phyloP scores from a whole-genome alignment of 192 early-diverging fungal genomes.

The Coemansia sp. region DNA sequence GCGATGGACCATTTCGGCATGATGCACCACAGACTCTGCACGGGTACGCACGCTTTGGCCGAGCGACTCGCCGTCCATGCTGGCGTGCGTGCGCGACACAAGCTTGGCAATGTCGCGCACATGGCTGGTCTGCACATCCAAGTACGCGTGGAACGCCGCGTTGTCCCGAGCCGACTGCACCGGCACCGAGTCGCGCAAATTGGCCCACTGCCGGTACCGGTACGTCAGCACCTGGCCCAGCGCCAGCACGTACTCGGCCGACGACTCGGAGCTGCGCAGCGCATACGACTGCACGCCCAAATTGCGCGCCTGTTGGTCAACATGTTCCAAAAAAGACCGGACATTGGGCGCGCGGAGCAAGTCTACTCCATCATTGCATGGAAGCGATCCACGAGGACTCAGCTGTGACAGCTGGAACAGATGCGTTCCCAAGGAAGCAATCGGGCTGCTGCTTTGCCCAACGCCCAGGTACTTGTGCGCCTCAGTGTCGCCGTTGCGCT shows the following conservation, averaged over 20 bases:
- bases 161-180: slow-evolving; percentile 74
- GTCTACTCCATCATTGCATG: slow-evolving; percentile 74
- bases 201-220: slow-evolving; percentile 84
- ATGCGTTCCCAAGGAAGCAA: slow-evolving; percentile 85
- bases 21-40: slow-evolving; percentile 22
- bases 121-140: slow-evolving; percentile 62
- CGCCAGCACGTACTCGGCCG: slow-evolving; percentile 71
- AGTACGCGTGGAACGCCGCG: slow-evolving; percentile 59
- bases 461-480: slow-evolving; percentile 76
- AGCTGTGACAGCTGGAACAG: slow-evolving; percentile 74
- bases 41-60: slow-evolving; percentile 10
- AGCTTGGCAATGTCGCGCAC: slow-evolving; percentile 61
- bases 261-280: slow-evolving; percentile 59
- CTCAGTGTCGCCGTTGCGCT: slow-evolving; percentile 56
- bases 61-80: slow-evolving; percentile 57
- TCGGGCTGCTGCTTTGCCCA: slow-evolving; percentile 81
- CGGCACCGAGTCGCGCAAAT: slow-evolving; percentile 84
- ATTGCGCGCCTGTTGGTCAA: slow-evolving; percentile 57
- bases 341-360: slow-evolving; percentile 75
- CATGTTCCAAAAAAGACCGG: slow-evolving; percentile 70
- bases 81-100: slow-evolving; percentile 57
- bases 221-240: slow-evolving; percentile 85
- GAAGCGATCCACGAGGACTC: slow-evolving; percentile 82
- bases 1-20: slow-evolving; percentile 36
- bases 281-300: slow-evolving; percentile 62